Evolutionary conservation across 2,329 filamentous ascomycete genomes (phyloP).

Genomic region (Colletotrichum shisoi): DNA sequence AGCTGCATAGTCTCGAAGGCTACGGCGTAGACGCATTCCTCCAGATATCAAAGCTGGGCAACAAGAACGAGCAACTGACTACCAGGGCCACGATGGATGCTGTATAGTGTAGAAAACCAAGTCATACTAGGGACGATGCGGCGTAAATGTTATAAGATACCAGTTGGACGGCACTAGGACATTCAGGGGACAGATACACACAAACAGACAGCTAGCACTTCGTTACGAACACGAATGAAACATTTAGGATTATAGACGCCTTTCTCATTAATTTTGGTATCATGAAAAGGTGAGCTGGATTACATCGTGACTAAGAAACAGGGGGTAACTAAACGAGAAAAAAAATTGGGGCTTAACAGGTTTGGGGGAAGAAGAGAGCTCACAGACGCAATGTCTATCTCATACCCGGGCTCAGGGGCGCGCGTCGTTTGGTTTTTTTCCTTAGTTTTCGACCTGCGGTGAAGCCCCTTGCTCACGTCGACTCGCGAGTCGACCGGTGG

Average conservation of each 20-base stretch:
- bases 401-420: slow-evolving; percentile 12
- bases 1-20: slow-evolving; percentile 90
- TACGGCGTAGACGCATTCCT: slow-evolving; percentile 96
- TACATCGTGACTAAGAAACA: slow-evolving; percentile 53
- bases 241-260: slow-evolving; percentile 36
- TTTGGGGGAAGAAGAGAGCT: slow-evolving; percentile 39
- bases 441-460: not conserved
- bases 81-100: slow-evolving; percentile 80
- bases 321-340: slow-evolving; percentile 39
- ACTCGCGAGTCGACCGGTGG: slow-evolving; percentile 10
- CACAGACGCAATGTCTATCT: slow-evolving; percentile 29
- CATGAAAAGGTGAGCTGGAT: slow-evolving; percentile 56
- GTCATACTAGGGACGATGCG: slow-evolving; percentile 2
- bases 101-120: slow-evolving; percentile 56
- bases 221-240: slow-evolving; percentile 29
- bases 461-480: slow-evolving; percentile 4
- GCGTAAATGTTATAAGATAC: slow-evolving; percentile 37
- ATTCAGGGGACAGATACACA: slow-evolving; percentile 7
- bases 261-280: slow-evolving; percentile 57
- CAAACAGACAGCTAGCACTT: slow-evolving; percentile 17
- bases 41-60: slow-evolving; percentile 94
- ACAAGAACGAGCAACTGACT: slow-evolving; percentile 94
- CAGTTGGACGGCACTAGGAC: slow-evolving; percentile 22
- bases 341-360: slow-evolving; percentile 32
- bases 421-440: not conserved